A percentile compares a stretch with the other conserved stretches of the same genome.
Evolutionary conservation across 257 asterid species (phyloP).

Genomic region (Eucommia ulmoides): DNA sequence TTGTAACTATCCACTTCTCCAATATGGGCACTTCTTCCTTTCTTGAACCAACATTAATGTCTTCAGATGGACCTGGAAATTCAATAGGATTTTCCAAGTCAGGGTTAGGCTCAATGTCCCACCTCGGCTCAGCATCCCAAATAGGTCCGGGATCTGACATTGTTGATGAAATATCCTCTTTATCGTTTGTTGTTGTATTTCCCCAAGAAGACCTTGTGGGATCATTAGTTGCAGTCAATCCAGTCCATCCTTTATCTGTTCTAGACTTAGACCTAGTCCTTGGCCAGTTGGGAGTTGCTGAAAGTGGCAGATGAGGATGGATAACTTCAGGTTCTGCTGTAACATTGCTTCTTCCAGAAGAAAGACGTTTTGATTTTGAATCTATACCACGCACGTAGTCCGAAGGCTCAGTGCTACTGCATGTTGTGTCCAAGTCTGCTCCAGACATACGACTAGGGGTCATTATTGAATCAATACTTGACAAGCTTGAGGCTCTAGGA

Average conservation of each 20-base stretch:
- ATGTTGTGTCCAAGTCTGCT: constrained; percentile 63
- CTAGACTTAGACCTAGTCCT: constrained; percentile 86
- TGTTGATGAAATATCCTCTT: constrained; percentile 94
- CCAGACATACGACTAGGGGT: constrained; percentile 73
- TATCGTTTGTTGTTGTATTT: constrained; percentile 48
- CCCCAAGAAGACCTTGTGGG: constrained; percentile 70
- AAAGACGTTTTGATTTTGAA: constrained; percentile 74
- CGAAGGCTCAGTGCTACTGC: constrained; percentile 84
- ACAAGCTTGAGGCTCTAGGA: constrained; percentile 89
- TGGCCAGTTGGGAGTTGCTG: constrained; percentile 78
- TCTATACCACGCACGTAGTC: constrained; percentile 92
- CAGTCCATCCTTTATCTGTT: constrained; percentile 66
- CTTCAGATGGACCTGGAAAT: constrained; percentile 59
- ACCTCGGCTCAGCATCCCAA: constrained; percentile 96
- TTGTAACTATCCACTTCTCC: constrained; percentile 70
- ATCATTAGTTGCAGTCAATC: constrained; percentile 42
- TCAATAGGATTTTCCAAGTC: constrained; percentile 55
- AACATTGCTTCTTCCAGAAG: constrained; percentile 63
- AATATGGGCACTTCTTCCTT: constrained; percentile 25
- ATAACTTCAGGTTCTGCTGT: constrained; percentile 82
- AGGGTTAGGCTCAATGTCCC: constrained; percentile 81
- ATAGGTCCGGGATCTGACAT: constrained; percentile 97
- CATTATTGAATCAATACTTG: constrained; percentile 93
- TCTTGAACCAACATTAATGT: constrained; percentile 22
- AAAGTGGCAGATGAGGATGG: constrained; percentile 67